Base-by-base conservation (phyloP, 208 protist species). In the Herpetomonas samuelpessoai region DNA sequence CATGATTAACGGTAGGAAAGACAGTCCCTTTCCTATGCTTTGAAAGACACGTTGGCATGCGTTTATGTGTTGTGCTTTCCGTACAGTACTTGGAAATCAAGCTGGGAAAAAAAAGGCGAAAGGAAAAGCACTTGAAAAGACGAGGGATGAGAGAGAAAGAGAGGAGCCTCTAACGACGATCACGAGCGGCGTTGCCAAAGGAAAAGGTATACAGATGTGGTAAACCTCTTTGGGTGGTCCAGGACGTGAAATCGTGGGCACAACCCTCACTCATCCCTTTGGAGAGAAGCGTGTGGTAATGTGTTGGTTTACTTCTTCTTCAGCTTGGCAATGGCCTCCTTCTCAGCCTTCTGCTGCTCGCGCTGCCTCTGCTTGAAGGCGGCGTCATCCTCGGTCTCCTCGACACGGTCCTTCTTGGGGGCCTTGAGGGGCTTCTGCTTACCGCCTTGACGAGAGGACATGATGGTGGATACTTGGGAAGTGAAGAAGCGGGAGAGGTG, bases 401-500 rank as follows among this genome's bases (percentile, higher is more conserved):
- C 88, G 31, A 19, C 19, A 19, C 68, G 69, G 10, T 84, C 76
- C 85, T 95, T 95, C 76, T 92, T 95, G 35, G 88, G 82, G 35
- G 82, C 80, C 76, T 92, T 95, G 54, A 95, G 79, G 45, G 88
- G 88, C 72, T 95, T 95, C 60, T 92, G 85, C 71, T 95, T 95
- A 26, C 88, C 88, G 70, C 88, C 88, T 62, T 91, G 84, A 63
- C 88, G 84, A 46, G 84, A 82, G 12, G 84, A 89, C 88, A 95
- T 88, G n/a, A 51, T 28, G 52, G 27, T 39, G 22, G 46, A 47
- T 63, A 25, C 48, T 28, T 57, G 47, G 18, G 6, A 53, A 45
- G 38, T 35, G 52, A 48, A 29, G 51, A 49, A 47, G 30, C 28
- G 51, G 2, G 6, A 41, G 29, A 49, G 25, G 57, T n/a, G n/a